A percentile compares a stretch with the other conserved stretches of the same genome.
Conservation (phyloP, 1,139 yeast species). For the Blastobotrys illinoisensis region DNA sequence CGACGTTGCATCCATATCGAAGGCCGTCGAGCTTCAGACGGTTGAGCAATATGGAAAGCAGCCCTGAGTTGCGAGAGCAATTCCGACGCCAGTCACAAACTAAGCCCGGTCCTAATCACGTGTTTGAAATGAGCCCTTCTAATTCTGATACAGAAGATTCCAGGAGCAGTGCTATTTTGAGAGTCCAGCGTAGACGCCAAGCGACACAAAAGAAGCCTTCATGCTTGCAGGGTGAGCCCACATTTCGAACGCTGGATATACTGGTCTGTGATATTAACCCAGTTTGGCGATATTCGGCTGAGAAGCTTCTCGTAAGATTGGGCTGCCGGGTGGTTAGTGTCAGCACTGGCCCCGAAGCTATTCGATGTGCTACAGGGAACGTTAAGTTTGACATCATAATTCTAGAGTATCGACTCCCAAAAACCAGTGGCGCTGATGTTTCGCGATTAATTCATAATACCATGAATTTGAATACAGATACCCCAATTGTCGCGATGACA, state of each 20-base stretch:
- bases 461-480: constrained; percentile 63
- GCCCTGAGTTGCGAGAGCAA: constrained; percentile 28
- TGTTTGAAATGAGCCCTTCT: constrained; percentile 52
- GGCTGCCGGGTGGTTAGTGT: constrained; percentile 83
- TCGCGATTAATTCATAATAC: constrained; percentile 74
- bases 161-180: constrained; percentile 43
- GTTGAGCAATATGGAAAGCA: constrained; percentile 24
- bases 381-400: constrained; percentile 80
- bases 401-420: constrained; percentile 65
- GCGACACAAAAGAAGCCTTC: constrained; percentile 38
- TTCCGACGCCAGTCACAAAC: constrained; percentile 25
- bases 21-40: constrained; percentile 16
- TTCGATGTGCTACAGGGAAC: constrained; percentile 76
- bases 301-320: constrained; percentile 56
- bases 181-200: constrained; percentile 57
- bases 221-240: constrained; percentile 23
- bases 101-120: constrained; percentile 18
- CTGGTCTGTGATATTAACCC: constrained; percentile 86
- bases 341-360: constrained; percentile 74
- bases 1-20: constrained; percentile 9
- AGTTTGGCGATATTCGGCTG: constrained; percentile 64
- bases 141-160: constrained; percentile 69
- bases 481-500: constrained; percentile 77
- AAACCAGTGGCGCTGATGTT: constrained; percentile 63
- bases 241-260: constrained; percentile 47